phyloP scores from a whole-genome alignment of 495 filamentous ascomycete genomes.

The Neurospora terricola region DNA sequence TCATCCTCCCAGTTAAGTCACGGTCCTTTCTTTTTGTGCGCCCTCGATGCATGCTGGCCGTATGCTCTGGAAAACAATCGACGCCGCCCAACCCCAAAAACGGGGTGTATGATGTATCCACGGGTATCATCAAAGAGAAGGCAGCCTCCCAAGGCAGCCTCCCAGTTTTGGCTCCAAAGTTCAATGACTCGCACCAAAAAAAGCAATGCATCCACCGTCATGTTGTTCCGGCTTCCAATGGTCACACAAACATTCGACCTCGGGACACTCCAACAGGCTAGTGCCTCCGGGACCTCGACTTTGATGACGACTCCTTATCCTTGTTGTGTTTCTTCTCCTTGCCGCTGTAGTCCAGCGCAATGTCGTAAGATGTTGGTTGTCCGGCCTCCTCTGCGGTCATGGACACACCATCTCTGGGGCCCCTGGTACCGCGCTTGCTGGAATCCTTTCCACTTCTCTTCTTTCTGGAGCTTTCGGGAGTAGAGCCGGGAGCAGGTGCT shows the following conservation, averaged over 20 bases:
- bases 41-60: background rate
- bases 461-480: constrained; percentile 2
- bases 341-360: constrained; percentile 15
- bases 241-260: background rate
- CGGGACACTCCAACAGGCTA: background rate
- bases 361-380: constrained; percentile 5
- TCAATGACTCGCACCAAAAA: background rate
- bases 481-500: background rate
- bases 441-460: constrained; percentile 5
- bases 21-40: background rate
- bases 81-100: background rate
- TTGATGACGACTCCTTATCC: background rate
- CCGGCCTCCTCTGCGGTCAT: background rate
- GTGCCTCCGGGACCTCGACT: background rate
- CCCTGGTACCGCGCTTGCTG: constrained; percentile 4
- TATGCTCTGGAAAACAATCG: background rate
- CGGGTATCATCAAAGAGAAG: background rate
- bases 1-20: background rate
- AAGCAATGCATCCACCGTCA: background rate
- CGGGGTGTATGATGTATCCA: background rate
- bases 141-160: background rate
- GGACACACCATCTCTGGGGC: background rate
- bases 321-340: constrained; percentile 1
- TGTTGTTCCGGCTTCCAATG: background rate
- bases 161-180: background rate